Base-by-base conservation (phyloP, 352 stramenopile species). In the Peronospora farinosa region DNA sequence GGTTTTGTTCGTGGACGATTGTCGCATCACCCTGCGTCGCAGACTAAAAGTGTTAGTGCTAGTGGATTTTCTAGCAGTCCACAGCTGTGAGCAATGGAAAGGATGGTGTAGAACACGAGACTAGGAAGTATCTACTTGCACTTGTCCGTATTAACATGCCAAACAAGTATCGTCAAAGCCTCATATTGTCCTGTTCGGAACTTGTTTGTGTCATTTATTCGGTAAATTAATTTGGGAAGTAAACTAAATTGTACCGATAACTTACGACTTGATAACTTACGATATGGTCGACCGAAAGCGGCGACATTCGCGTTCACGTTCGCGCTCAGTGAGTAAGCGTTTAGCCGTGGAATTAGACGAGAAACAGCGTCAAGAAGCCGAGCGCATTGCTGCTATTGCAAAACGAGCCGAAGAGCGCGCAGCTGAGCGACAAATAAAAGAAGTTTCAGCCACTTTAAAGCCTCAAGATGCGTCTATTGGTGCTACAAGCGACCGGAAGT, bases 1-100 rank as follows among this genome's bases (percentile, higher is more conserved):
- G 83, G 83, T 35, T 93, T 93, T 60, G 71, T 89, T 45, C 79
- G 80, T 36, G 80, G 80, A 13, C 74, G 83, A 16, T 57, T 91
- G 61, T 74, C 78, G 32, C 67, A 82, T 40, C 72, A 81, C n/a
- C 74, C 83, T 42, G 52, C 66, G 11, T 12, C 62, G 15, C 37
- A 44, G 5, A 49, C 23, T 40, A 57, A 52, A 35, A 45, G 40
- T 19, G 40, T 71, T 39, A 49, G 40, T 56, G 44, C 53, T 40
- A 51, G 45, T 10, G 57, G 57, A 1, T 54, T 66, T 45, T 48
- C 42, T 11, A 44, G 52, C 19, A 33, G 57, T 9, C 53, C 62
- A 13, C 62, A 63, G 37, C 13, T 64, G 28, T 70, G 27, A 67
- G 47, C 23, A 17, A 47, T 44, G 15, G 19, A 11, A 8, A 37